These are phyloP conservation scores for Musa schizocarpa DNA, from an alignment of 176 grass and related monocot species.

Conservation along the genomic window DNA sequence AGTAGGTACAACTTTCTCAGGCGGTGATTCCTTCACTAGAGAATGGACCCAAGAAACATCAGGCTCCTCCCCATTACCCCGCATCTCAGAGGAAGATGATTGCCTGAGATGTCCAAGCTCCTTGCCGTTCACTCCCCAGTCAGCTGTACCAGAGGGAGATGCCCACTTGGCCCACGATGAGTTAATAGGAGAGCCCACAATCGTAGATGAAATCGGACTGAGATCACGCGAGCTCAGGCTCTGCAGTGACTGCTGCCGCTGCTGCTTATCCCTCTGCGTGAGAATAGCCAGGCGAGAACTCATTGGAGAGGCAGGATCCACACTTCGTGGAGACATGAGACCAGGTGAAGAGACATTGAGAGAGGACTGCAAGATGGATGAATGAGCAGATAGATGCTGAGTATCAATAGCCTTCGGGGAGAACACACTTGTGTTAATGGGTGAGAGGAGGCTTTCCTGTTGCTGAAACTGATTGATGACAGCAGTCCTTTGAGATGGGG, in stretches of 20 bases:
- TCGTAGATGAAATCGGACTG: conserved; percentile 29
- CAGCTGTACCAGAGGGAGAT: conserved; percentile 40
- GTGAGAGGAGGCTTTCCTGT: conserved; percentile 64
- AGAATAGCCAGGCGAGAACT: conserved; percentile 49
- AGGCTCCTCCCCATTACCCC: conserved; percentile 47
- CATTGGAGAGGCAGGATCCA: conserved; percentile 62
- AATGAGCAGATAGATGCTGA: conserved; percentile 51
- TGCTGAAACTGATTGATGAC: conserved; percentile 71
- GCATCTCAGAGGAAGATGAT: conserved; percentile 66
- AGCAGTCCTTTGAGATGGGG: conserved; percentile 69
- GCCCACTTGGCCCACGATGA: conserved; percentile 62
- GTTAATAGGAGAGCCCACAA: conserved; percentile 50
- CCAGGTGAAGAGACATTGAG: conserved; percentile 51
- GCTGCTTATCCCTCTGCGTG: conserved; percentile 58
- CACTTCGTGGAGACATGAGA: conserved; percentile 50
- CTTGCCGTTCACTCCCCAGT: conserved; percentile 58
- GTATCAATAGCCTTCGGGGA: conserved; percentile 45
- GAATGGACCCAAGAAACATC: conserved; percentile 83
- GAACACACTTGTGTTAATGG: conserved; percentile 59
- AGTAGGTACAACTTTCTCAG: conserved; percentile 43
- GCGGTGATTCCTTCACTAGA: conserved; percentile 64
- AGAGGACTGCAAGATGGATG: conserved; percentile 61
- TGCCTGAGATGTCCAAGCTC: conserved; percentile 50
- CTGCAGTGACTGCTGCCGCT: conserved; percentile 60
- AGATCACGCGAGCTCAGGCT: conserved; percentile 76